A percentile compares a stretch with the other conserved stretches of the same genome.
phyloP scores from a whole-genome alignment of 306 rosid species.

The Prunus mira region DNA sequence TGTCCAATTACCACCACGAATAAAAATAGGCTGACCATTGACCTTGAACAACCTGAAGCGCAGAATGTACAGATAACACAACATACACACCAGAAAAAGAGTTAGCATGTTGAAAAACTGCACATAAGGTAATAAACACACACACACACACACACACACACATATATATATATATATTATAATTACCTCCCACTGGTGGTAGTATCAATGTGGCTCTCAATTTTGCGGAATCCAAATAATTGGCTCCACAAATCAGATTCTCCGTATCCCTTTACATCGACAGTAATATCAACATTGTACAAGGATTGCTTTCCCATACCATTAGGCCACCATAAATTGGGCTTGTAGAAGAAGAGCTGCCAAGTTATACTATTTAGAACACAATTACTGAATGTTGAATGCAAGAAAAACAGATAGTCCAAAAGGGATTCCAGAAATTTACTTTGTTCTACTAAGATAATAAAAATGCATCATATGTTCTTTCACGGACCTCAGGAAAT shows the following conservation, averaged over 20 bases:
- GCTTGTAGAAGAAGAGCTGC: conserved; percentile 81
- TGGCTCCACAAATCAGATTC: conserved; percentile 90
- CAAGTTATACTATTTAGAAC: not conserved
- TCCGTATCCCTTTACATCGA: conserved; percentile 75
- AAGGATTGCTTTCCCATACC: conserved; percentile 94
- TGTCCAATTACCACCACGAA: conserved; percentile 96
- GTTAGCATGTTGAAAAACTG: too few relatives aligned
- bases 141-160: too few relatives aligned
- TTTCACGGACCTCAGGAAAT: conserved; percentile 70
- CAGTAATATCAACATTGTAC: conserved; percentile 58
- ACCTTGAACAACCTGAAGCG: conserved; percentile 79
- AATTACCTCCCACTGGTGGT: conserved; percentile 67
- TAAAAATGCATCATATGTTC: not conserved
- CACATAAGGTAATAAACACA: too few relatives aligned
- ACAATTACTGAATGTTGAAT: not conserved
- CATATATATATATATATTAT: not conserved
- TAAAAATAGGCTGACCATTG: conserved; percentile 84
- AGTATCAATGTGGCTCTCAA: conserved; percentile 73
- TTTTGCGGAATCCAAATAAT: conserved; percentile 84
- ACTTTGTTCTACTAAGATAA: not conserved
- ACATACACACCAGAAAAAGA: not conserved
- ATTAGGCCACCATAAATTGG: conserved; percentile 97
- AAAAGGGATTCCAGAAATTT: not conserved
- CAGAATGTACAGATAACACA: conserved; percentile 10
- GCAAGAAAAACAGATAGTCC: conserved; percentile 17